Percentiles rank a stretch among this genome's conserved stretches.
phyloP scores from a whole-genome alignment of 768 basidiomycete species.

The Peribolospora kevripleyi region DNA sequence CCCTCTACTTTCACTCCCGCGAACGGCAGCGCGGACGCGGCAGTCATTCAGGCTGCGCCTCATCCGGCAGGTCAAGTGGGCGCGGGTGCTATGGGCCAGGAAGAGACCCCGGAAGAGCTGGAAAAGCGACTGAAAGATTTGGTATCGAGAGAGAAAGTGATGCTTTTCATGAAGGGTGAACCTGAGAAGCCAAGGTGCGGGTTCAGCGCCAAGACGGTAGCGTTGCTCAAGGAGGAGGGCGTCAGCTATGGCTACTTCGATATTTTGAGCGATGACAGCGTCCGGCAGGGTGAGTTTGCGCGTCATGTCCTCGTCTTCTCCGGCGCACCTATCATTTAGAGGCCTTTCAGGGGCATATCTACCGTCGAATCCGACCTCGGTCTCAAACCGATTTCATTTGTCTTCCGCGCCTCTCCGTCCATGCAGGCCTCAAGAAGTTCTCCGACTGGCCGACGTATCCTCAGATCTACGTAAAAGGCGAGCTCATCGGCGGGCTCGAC shows the following conservation, averaged over 20 bases:
- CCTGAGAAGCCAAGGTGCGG: constrained; percentile 59
- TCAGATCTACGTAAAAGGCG: constrained; percentile 65
- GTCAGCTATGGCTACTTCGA: constrained; percentile 56
- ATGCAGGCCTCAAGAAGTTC: constrained; percentile 32
- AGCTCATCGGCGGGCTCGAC: constrained; percentile 85
- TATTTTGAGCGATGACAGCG: constrained; percentile 55
- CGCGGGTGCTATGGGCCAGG: background rate
- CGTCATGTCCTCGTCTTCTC: background rate
- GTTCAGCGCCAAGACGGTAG: constrained; percentile 53
- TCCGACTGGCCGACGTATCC: constrained; percentile 85
- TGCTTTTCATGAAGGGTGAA: constrained; percentile 77
- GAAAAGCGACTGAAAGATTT: constrained; percentile 36
- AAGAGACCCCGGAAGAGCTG: constrained; percentile 41
- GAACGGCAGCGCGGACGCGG: constrained; percentile 1
- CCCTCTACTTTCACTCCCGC: constrained; percentile 7
- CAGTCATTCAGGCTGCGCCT: background rate
- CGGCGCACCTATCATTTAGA: too few relatives aligned
- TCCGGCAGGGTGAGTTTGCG: constrained; percentile 40
- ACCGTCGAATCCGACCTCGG: background rate
- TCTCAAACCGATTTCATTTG: background rate
- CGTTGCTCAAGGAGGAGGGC: constrained; percentile 35
- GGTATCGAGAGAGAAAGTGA: constrained; percentile 26
- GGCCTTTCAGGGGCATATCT: background rate
- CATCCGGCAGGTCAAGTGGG: too few relatives aligned
- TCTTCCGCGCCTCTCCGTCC: background rate